Conservation (phyloP, 2,329 filamentous ascomycete species). For the Claviceps humidiphila region DNA sequence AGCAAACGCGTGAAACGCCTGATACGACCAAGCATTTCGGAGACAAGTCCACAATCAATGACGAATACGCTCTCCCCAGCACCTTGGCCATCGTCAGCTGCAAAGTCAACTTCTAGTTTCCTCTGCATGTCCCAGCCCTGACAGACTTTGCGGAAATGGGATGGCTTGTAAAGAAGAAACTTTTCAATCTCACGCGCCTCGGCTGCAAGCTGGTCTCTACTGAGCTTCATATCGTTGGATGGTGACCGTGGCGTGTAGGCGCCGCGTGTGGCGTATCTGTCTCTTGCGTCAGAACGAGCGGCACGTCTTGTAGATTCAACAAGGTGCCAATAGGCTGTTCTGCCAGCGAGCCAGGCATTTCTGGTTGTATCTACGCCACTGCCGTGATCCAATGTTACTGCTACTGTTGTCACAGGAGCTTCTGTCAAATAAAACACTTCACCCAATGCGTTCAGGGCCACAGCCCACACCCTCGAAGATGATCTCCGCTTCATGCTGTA, state of each 20-base stretch:
- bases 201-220: slow-evolving; percentile 53
- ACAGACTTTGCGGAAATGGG: slow-evolving; percentile 65
- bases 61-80: slow-evolving; percentile 68
- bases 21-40: slow-evolving; percentile 33
- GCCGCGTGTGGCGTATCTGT: slow-evolving; percentile 52
- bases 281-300: slow-evolving; percentile 59
- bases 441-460: slow-evolving; percentile 83
- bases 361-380: slow-evolving; percentile 44
- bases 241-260: slow-evolving; percentile 74
- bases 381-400: slow-evolving; percentile 28
- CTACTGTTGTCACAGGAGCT: slow-evolving; percentile 38
- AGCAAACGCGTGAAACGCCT: slow-evolving; percentile 29
- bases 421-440: slow-evolving; percentile 79
- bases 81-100: slow-evolving; percentile 60
- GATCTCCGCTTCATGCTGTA: slow-evolving; percentile 60
- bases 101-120: slow-evolving; percentile 78
- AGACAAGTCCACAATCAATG: slow-evolving; percentile 56
- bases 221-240: slow-evolving; percentile 58
- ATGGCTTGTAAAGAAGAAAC: slow-evolving; percentile 58
- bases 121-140: slow-evolving; percentile 88
- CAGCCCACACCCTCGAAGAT: slow-evolving; percentile 70
- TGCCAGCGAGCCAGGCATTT: slow-evolving; percentile 67
- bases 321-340: slow-evolving; percentile 68
- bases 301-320: slow-evolving; percentile 64
- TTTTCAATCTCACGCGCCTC: slow-evolving; percentile 74